Evolutionary conservation across 225 moss, liverwort and hornwort species (phyloP), one percentile per base, ranked within the genome.

Genomic region (Lunularia cruciata): DNA sequence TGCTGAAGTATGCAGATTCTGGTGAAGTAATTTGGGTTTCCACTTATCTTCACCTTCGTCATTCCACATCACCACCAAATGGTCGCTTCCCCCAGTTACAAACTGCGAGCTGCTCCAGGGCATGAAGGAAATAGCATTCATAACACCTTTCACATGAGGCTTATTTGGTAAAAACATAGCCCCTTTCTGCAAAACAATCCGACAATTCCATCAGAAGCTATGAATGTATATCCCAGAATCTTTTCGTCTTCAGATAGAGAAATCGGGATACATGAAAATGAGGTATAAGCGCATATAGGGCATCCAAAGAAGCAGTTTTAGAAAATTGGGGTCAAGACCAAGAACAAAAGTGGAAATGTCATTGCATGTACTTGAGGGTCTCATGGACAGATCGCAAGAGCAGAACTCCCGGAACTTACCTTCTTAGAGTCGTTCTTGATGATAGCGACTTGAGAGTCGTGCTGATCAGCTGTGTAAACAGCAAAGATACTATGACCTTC

Each of bases 101-200:
- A 99, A 93, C 59, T 87, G 86, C 7, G 86, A 83, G 53, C 86
- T 89, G 81, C 88, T 91, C 98, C 93, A 93, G 14, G 93, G 93
- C 80, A 99, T 81, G 74, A 93, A 99, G 23, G 81, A 60, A 60
- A 93, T 93, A 46, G 77, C 51, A 76, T 99, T 93, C 48, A 99
- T 73, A 30, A 93, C 78, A 59, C 98, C 98, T 69, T 91, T 93
- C 34, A 79, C 78, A 75, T 99, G 98, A 68, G 98, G 98, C 84
- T 88, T 99, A 45, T 76, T 34, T 20, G 81, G 79, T 76, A 98
- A 70, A 72, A 89, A 98, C 27, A 77, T 78, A 32, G 83, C 56
- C 33, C 64, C 64, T 65, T 84, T 92, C 96, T 96, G 95, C 83
- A 79, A 72, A 75, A 33, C 49, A 1, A 67, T 46, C 32, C 1